Conservation (phyloP, 2,329 filamentous ascomycete species). For the Monosporascus sp. region DNA sequence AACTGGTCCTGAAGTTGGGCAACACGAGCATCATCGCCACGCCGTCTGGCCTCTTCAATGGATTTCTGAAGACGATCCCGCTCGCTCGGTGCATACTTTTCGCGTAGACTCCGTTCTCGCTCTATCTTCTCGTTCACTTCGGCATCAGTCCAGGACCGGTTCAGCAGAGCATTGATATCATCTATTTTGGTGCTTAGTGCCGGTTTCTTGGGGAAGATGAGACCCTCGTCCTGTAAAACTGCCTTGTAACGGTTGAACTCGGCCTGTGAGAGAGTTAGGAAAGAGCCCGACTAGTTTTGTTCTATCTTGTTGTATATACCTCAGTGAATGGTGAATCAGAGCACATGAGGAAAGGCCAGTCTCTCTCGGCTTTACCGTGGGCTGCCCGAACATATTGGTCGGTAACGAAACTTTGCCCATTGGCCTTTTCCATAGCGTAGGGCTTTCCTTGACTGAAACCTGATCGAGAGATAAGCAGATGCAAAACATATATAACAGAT, state of each 20-base stretch:
- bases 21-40: slow-evolving; percentile 55
- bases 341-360: slow-evolving; percentile 86
- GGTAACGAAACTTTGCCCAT: slow-evolving; percentile 73
- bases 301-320: slow-evolving; percentile 39
- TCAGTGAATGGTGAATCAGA: slow-evolving; percentile 84
- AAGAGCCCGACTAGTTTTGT: neutral
- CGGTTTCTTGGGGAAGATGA: slow-evolving; percentile 68
- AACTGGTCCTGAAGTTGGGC: slow-evolving; percentile 54
- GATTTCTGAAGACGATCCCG: slow-evolving; percentile 62
- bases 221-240: slow-evolving; percentile 65
- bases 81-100: slow-evolving; percentile 61
- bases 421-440: slow-evolving; percentile 72
- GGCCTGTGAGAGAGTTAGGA: slow-evolving; percentile 38
- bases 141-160: slow-evolving; percentile 74
- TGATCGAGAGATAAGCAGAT: slow-evolving; percentile 31
- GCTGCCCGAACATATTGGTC: slow-evolving; percentile 79
- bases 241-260: slow-evolving; percentile 81
- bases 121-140: slow-evolving; percentile 77
- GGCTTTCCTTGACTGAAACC: slow-evolving; percentile 74
- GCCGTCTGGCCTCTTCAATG: slow-evolving; percentile 60
- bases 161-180: slow-evolving; percentile 74
- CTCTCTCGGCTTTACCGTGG: slow-evolving; percentile 76
- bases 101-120: slow-evolving; percentile 62
- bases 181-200: slow-evolving; percentile 66
- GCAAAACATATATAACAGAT: neutral